phyloP scores from a whole-genome alignment of 2,329 filamentous ascomycete genomes.

The Fusarium sp. region DNA sequence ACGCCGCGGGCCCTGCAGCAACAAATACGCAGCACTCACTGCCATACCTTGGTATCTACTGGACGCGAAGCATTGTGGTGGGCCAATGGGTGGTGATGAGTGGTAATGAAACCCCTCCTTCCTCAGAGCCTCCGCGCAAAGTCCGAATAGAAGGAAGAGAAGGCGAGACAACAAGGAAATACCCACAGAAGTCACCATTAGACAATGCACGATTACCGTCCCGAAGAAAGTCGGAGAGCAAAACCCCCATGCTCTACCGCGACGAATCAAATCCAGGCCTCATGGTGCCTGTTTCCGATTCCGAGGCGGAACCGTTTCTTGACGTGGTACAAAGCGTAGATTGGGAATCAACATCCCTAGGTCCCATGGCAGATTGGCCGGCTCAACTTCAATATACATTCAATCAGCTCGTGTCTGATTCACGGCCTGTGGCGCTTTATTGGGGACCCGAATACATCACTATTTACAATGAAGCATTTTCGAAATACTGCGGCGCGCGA shows the following conservation, averaged over 20 bases:
- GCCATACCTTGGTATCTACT: slow-evolving; percentile 49
- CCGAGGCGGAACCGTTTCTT: slow-evolving; percentile 53
- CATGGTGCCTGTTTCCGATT: slow-evolving; percentile 50
- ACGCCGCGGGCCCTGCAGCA: neutral
- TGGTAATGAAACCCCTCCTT: slow-evolving; percentile 51
- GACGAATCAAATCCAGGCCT: slow-evolving; percentile 50
- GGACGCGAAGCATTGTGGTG: slow-evolving; percentile 53
- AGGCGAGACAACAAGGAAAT: slow-evolving; percentile 30
- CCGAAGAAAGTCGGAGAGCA: slow-evolving; percentile 40
- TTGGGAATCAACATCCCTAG: slow-evolving; percentile 61
- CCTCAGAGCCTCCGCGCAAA: slow-evolving; percentile 49
- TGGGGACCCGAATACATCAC: slow-evolving; percentile 72
- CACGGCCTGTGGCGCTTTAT: slow-evolving; percentile 67
- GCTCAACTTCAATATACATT: slow-evolving; percentile 58
- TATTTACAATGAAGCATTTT: slow-evolving; percentile 76
- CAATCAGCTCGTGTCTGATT: slow-evolving; percentile 58
- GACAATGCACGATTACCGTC: slow-evolving; percentile 39
- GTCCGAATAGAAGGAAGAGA: slow-evolving; percentile 45
- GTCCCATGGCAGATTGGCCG: slow-evolving; percentile 60
- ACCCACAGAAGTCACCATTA: slow-evolving; percentile 37
- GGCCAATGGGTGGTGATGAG: slow-evolving; percentile 54
- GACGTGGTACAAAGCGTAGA: slow-evolving; percentile 56
- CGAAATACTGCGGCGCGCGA: slow-evolving; percentile 70
- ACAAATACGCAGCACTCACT: slow-evolving; percentile 45
- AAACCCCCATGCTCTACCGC: slow-evolving; percentile 45